Base-by-base conservation (phyloP, 2,329 filamentous ascomycete genomes). In the Sclerotinia nivalis region DNA sequence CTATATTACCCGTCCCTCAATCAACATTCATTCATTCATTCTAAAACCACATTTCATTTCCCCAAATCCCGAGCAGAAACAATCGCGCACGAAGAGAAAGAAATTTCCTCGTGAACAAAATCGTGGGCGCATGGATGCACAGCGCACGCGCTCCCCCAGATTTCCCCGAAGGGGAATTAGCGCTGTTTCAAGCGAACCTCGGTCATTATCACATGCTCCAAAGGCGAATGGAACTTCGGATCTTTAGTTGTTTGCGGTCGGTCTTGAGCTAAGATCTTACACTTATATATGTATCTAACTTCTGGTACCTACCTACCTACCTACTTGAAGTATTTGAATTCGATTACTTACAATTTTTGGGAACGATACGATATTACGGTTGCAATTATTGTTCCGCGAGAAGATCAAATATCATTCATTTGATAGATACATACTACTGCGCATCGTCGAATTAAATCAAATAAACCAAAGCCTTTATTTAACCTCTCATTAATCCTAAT, bases 181-280 rank as follows among this genome's bases (percentile, higher is more conserved):
- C n/a, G 52, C 18, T 2, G 4, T 7, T 20, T 22, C 9, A 22
- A 18, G 20, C 52, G 40, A 20, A 67, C 65, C 65, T 67, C 65
- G 65, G 65, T 49, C 65, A 49, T 45, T 59, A 67, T 67, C 65
- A 67, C 65, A 67, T 67, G 65, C 54, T 40, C 18, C 8, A 15
- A 31, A 7, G 45, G 34, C 34, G 52, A 54, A 64, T 64, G 13
- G 20, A 64, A 13, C 40, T 25, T 45, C 13, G n/a, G 13, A 47
- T 13, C n/a, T 13, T 4, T 7, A 12, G 8, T 56, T 25, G 64
- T 22, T 66, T 45, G n/a, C 37, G 20, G 64, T 47, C 37, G 37
- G 37, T 40, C 37, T 40, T 40, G 37, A 13, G 12, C 12, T 37
- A 40, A 40, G 10, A 13, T 40, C 37, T 40, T 58, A 34, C 45